Evolutionary conservation across 331 rosid genomes (phyloP), one percentile per base, ranked within the genome.

Genomic region (Phaseolus coccineus): DNA sequence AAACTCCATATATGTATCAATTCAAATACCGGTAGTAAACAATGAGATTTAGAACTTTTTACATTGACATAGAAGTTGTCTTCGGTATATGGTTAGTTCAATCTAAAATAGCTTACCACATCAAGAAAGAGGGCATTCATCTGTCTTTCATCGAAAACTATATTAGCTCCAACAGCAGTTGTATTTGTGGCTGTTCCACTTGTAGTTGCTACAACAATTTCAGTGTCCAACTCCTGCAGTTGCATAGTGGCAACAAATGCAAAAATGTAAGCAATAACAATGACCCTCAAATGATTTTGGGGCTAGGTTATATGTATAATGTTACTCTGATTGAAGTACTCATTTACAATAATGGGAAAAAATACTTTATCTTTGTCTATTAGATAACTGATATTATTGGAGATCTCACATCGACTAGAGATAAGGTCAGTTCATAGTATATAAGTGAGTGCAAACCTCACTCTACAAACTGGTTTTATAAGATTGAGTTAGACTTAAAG

Each of bases 41-140:
- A 67, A 57, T 4, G 71, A 58, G 44, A 35, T 14, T 61, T 69
- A 35, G 56, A 73, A 69, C 77, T 19, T 12, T 51, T 31, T 70
- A 31, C 11, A 40, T 66, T 33, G 53, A 62, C 75, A 69, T 64
- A 28, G 16, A 63, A 64, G 63, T 47, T 51, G 46, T 50, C 37
- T 39, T 47, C 48, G 22, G 22, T 47, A 56, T 52, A 4, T 3
- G 6, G 9, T 65, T n/a, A 47, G 59, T 44, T 72, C 68, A 75
- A 44, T 19, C 28, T n/a, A 71, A 25, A 50, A 55, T 53, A 76
- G 77, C 94, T 78, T 83, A 95, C 99, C 98, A 96, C 94, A 67
- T 93, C 97, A 48, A 96, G 97, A 87, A 96, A 96, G 79, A 93
- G 94, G 30, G 97, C 97, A 87, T 96, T 96, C 98, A 96, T 96